Percentiles rank a stretch among this genome's conserved stretches.
phyloP scores from a whole-genome alignment of 371 early-diverging fungal species.

The Mortierella sp. region DNA sequence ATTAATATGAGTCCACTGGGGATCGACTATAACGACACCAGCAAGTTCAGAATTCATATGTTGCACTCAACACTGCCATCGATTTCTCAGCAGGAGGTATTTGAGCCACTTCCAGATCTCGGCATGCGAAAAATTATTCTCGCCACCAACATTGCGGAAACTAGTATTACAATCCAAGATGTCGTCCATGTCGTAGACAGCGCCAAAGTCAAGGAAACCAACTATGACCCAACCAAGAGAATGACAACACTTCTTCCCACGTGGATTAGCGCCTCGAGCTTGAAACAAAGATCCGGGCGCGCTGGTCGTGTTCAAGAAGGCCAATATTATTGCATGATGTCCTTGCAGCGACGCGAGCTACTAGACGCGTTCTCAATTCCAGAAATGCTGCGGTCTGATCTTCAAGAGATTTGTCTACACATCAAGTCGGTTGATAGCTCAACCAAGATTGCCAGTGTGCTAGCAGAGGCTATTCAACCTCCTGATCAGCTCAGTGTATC shows the following conservation, averaged over 20 bases:
- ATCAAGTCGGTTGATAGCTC: slow-evolving; percentile 65
- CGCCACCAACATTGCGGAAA: slow-evolving; percentile 93
- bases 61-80: slow-evolving; percentile 76
- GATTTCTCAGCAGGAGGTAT: slow-evolving; percentile 74
- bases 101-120: slow-evolving; percentile 64
- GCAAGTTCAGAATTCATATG: slow-evolving; percentile 60
- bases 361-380: slow-evolving; percentile 64
- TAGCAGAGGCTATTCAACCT: slow-evolving; percentile 67
- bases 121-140: slow-evolving; percentile 82
- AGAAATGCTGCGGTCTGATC: slow-evolving; percentile 76
- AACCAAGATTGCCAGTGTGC: slow-evolving; percentile 61
- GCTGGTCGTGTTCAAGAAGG: slow-evolving; percentile 84
- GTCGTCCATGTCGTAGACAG: slow-evolving; percentile 86
- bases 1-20: slow-evolving; percentile 34
- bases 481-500: slow-evolving; percentile 64
- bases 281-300: slow-evolving; percentile 84
- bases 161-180: slow-evolving; percentile 88
- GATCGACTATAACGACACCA: slow-evolving; percentile 47
- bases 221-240: slow-evolving; percentile 61
- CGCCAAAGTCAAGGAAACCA: slow-evolving; percentile 75
- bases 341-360: slow-evolving; percentile 55
- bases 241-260: slow-evolving; percentile 72
- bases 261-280: slow-evolving; percentile 77
- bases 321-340: slow-evolving; percentile 70
- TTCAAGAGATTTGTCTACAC: slow-evolving; percentile 79